A percentile compares a stretch with the other conserved stretches of the same genome.
Conservation (phyloP, 306 rosid genomes). For the Malus sylvestris region DNA sequence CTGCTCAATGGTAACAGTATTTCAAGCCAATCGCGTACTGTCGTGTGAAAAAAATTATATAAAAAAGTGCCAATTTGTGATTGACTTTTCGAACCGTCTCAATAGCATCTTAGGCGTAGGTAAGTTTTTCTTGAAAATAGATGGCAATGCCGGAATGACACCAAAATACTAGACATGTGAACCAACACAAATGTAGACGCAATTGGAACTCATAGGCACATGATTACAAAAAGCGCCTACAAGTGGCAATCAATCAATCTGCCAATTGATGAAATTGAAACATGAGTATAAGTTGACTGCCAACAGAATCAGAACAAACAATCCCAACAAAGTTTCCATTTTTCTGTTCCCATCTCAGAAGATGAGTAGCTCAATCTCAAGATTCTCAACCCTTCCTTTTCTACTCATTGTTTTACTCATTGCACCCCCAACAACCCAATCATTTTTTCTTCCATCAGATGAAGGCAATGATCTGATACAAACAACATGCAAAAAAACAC, state of each 20-base stretch:
- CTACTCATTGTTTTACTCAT: not conserved
- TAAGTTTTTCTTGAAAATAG: not conserved
- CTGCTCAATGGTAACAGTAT: too few relatives aligned
- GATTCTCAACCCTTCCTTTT: not conserved
- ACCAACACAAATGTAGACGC: conserved; percentile 1
- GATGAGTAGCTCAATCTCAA: not conserved
- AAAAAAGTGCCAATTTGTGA: too few relatives aligned
- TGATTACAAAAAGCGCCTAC: not conserved
- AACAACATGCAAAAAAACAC: conserved; percentile 24
- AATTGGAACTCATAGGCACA: not conserved
- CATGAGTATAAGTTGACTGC: not conserved
- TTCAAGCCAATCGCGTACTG: too few relatives aligned
- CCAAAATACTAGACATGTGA: not conserved
- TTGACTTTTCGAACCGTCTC: too few relatives aligned
- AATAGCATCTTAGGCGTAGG: too few relatives aligned
- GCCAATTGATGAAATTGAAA: not conserved
- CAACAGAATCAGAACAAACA: not conserved
- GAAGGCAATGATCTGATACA: not conserved
- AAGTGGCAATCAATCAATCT: not conserved
- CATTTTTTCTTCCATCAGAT: not conserved
- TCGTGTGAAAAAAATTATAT: too few relatives aligned
- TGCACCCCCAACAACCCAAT: not conserved
- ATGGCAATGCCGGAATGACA: not conserved
- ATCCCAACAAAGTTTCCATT: not conserved
- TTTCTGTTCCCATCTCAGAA: not conserved